Evolutionary conservation across 2,329 filamentous ascomycete genomes (phyloP), one percentile per base, ranked within the genome.

Genomic region (Aspergillus versicolor): DNA sequence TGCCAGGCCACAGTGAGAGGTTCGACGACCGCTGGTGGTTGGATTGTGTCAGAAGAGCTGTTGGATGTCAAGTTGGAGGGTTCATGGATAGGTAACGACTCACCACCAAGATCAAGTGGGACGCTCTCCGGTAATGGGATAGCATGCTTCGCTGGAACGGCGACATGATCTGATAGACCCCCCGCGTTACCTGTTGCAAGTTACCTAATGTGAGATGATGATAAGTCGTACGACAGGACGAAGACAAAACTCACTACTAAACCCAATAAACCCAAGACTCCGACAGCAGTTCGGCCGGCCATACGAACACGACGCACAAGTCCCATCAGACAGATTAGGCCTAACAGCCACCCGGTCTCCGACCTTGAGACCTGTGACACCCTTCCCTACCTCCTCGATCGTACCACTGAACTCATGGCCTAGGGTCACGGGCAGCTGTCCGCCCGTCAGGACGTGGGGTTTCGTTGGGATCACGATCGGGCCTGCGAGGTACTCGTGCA

Each of bases 321-420:
- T 73, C 3, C 79, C 77, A 67, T 85, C 86, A 57, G 76, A 82
- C 47, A 88, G 76, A 11, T 81, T 85, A 2, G 86, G 86, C 60
- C 85, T 82, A 3, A 88, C 77, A 5, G 80, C 82, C 17, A 87
- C 84, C 17, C 77, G 73, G 59, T 88, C 81, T 1, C 85, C 85
- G 1, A 81, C 67, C 43, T 78, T 73, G 47, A 87, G 72, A 65
- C 58, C 54, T 19, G 62, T 63, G 4, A 85, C 80, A 1, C 73
- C 77, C 0, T 74, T 65, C 0, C 85, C 85, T n/a, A 88, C 72
- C 61, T 86, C 83, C 11, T 80, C 76, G 32, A 89, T 75, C 2
- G 79, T 78, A 11, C 86, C 86, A 3, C 80, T 82, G 69, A 88
- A 86, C 66, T 89, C 87, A 65, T 89, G 86, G 24, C 87, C 86